Conservation (phyloP, 2,329 filamentous ascomycete genomes). For the Claviceps quebecensis region DNA sequence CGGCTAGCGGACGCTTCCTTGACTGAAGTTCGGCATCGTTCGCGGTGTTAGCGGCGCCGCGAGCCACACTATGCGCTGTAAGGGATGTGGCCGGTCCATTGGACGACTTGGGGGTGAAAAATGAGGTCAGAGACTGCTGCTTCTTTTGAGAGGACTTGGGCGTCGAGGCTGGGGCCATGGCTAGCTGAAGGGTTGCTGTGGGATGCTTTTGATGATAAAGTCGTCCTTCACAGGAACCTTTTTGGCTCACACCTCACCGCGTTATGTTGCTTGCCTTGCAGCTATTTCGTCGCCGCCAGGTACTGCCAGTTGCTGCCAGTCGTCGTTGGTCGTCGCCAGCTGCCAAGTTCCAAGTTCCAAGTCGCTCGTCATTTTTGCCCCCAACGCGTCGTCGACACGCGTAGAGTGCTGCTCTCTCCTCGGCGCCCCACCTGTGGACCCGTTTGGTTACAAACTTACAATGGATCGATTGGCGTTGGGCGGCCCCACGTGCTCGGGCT, state of each 20-base stretch:
- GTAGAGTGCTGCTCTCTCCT: neutral
- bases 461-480: neutral
- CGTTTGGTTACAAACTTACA: neutral
- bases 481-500: neutral
- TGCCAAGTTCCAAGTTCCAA: too few species aligned
- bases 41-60: conserved; percentile 11
- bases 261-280: too few species aligned
- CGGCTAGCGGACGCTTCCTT: conserved; percentile 38
- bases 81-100: conserved; percentile 29
- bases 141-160: conserved; percentile 37
- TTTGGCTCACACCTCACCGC: too few species aligned
- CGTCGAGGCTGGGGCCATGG: conserved; percentile 18
- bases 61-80: conserved; percentile 17
- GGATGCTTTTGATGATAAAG: neutral
- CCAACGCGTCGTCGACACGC: neutral
- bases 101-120: conserved; percentile 55
- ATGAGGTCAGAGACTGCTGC: conserved; percentile 74
- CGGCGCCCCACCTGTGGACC: neutral
- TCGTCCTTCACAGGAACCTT: too few species aligned
- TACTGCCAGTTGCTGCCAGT: too few species aligned
- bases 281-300: too few species aligned
- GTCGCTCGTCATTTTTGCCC: neutral
- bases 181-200: neutral
- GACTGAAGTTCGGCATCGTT: conserved; percentile 17
- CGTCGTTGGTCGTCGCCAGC: too few species aligned